Evolutionary conservation across 2,329 filamentous ascomycete genomes (phyloP), one percentile per base, ranked within the genome.

Genomic region (Cordyceps tenuipes): DNA sequence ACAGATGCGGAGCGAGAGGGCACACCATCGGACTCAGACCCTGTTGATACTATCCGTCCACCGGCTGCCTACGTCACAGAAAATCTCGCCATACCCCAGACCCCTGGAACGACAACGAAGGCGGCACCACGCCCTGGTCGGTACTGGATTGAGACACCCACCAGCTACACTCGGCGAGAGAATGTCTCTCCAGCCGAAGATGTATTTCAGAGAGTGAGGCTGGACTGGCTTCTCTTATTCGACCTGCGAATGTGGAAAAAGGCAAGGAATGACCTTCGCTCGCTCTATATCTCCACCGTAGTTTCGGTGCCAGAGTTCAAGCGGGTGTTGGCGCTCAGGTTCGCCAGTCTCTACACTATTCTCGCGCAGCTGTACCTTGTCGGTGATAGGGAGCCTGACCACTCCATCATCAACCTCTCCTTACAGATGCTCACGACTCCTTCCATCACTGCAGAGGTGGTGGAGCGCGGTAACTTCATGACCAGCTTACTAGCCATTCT

Each of bases 241-340:
- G 94, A 99, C 71, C 76, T 99, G 56, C 82, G 94, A 47, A 85
- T 99, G 81, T 99, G 94, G 94, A 99, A 99, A 75, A 94, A 91
- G 71, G 84, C 95, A 36, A 86, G 94, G 60, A 91, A 93, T 54
- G 90, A 96, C 70, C 81, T 99, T 60, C 87, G 94, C 36, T 89
- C 96, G 64, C 82, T 99, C 1, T 97, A 97, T 73, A 96, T 99
- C 67, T 94, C 90, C 53, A 99, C 94, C 0, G 91, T 99, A 5
- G 92, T 99, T 52, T 91, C 90, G 6, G 91, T 99, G 59, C 93
- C 94, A 5, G 85, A 96, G 70, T 99, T 99, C 81, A 99, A 99
- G 76, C 87, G 93, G 21, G 85, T 99, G 10, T 79, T 99, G 59
- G 92, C 93, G 2, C 78, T 99, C 48, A 85, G 94, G n/a, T 95